Evolutionary conservation across 768 basidiomycete genomes (phyloP), one percentile per base, ranked within the genome.

Genomic region (Suillus hirtellus): DNA sequence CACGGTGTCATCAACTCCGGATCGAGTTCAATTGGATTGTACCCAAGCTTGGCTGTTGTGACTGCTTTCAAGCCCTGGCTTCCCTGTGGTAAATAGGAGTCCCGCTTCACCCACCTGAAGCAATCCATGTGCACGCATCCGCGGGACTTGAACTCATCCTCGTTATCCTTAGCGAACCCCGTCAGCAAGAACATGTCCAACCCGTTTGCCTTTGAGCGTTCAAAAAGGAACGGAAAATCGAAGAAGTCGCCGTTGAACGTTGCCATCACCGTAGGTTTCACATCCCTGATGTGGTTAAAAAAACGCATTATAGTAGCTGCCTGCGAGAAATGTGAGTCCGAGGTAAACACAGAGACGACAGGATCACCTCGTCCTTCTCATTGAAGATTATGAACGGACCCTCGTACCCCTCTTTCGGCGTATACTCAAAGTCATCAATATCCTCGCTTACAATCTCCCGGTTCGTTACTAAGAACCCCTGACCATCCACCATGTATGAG

Each of bases 201-300:
- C 0, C 95, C 96, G 68, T 96, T 95, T 2, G 82, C 83, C 67
- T 89, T 89, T 0, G 95, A 82, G 17, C 96, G 83, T 4, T 93
- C 92, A 66, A 86, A 89, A 9, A 99, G 87, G 77, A 99, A 99
- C 0, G 97, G 96, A 70, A 99, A 99, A 83, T 99, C 97, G 83
- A 99, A 99, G 70, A 94, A 95, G 77, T 99, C 96, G 24, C 97
- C 97, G 86, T 99, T 99, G 74, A 96, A 99, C 0, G 95, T 97
- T 7, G 95, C 96, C 75, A 99, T 95, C 43, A 99, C 95, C 0
- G 97, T 99, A 0, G 97, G 97, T 66, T 92, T 95, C 15, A 92
- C 86, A 37, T 95, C 91, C 75, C 91, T 92, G 21, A 99, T 92
- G 72, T 99, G 96, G 50, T 89, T 88, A 73, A 99, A 99, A 81